Evolutionary conservation across 2,329 filamentous ascomycete species (phyloP).

Genomic region (Tolypocladium inflatum): DNA sequence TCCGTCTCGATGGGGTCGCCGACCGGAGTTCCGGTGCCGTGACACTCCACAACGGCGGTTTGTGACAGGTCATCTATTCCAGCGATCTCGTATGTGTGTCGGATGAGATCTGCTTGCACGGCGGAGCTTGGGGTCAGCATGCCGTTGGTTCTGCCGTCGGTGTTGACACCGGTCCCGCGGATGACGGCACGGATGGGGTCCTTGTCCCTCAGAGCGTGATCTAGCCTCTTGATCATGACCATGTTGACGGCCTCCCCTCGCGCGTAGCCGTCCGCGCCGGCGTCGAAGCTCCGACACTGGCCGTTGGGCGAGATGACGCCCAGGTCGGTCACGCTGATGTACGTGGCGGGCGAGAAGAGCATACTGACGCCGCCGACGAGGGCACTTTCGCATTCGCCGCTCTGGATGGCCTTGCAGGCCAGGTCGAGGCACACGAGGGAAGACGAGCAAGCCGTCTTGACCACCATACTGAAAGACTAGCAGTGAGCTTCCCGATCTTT

Average conservation of each 20-base stretch:
- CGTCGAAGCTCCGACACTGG: slow-evolving; percentile 17
- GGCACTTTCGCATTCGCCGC: slow-evolving; percentile 12
- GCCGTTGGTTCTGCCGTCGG: slow-evolving; percentile 29
- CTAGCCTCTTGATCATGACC: slow-evolving; percentile 28
- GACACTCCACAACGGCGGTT: slow-evolving; percentile 10
- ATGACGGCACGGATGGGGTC: slow-evolving; percentile 8
- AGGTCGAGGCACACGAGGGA: slow-evolving; percentile 16
- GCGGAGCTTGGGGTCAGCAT: slow-evolving; percentile 26
- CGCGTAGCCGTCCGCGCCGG: slow-evolving; percentile 28
- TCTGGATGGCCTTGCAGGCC: slow-evolving; percentile 14
- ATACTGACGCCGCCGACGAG: slow-evolving; percentile 15
- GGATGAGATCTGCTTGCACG: slow-evolving; percentile 19
- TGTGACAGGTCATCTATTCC: slow-evolving; percentile 6
- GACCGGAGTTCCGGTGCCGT: slow-evolving; percentile 24
- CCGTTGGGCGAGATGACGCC: slow-evolving; percentile 12
- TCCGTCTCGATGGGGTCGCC: slow-evolving; percentile 28
- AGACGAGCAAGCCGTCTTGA: slow-evolving; percentile 22
- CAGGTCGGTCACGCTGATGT: slow-evolving; percentile 2
- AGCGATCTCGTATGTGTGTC: slow-evolving; percentile 15
- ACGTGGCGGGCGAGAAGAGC: slow-evolving; percentile 8
- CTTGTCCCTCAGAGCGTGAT: slow-evolving; percentile 26
- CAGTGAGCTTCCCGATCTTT: too few species aligned
- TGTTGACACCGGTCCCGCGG: slow-evolving; percentile 19
- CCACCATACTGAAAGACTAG: slow-evolving; percentile 11
- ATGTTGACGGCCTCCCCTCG: slow-evolving; percentile 29